A percentile compares a stretch with the other conserved stretches of the same genome.
Evolutionary conservation across 2,329 filamentous ascomycete genomes (phyloP).

Genomic region (Ophiostoma piceae): DNA sequence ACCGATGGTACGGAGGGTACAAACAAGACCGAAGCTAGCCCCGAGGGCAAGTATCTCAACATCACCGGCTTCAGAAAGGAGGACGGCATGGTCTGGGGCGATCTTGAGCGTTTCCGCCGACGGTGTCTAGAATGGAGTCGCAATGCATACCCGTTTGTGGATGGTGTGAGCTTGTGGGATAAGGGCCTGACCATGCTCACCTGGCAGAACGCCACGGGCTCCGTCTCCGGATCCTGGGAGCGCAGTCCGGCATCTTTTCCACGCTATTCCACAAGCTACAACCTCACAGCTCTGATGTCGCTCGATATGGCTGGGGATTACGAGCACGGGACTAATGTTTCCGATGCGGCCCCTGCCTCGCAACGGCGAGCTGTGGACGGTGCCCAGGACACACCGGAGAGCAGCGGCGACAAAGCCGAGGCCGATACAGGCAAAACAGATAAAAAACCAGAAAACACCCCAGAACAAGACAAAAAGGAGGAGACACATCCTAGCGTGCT

Average conservation of each 20-base stretch:
- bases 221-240: conserved; percentile 70
- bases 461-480: neutral
- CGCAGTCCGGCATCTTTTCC: conserved; percentile 47
- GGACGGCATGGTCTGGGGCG: conserved; percentile 73
- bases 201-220: conserved; percentile 77
- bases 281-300: conserved; percentile 54
- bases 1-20: neutral
- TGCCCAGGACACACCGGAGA: neutral
- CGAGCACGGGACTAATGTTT: neutral
- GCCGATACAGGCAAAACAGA: no score
- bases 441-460: neutral
- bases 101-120: conserved; percentile 61
- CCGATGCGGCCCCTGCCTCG: neutral
- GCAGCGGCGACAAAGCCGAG: neutral
- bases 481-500: neutral
- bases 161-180: conserved; percentile 32
- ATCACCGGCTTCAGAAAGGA: conserved; percentile 70
- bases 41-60: conserved; percentile 51
- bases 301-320: neutral
- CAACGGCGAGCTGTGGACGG: neutral
- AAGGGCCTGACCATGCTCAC: conserved; percentile 39
- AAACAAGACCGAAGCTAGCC: conserved; percentile 26
- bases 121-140: conserved; percentile 58
- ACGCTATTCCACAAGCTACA: conserved; percentile 49
- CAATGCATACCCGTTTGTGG: conserved; percentile 39